Conservation (phyloP, 495 filamentous ascomycete species). For the Daldinia loculata region DNA sequence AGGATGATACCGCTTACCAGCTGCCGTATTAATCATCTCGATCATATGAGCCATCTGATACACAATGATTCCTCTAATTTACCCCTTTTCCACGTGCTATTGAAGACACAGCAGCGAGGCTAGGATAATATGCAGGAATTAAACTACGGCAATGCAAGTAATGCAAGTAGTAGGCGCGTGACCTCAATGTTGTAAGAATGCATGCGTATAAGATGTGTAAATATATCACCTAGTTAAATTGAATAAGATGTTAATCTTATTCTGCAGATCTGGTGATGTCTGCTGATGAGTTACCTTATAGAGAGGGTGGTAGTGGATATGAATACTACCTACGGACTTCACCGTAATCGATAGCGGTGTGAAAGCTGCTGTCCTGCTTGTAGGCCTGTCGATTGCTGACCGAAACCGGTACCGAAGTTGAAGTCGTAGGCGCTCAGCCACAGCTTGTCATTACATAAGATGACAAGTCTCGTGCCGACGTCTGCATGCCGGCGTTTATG, state of each 20-base stretch:
- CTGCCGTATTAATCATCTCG: not conserved
- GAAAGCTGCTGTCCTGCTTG: not conserved
- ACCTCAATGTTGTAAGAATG: not conserved
- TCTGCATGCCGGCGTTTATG: constrained; percentile 20
- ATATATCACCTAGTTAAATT: not conserved
- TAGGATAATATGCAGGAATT: not conserved
- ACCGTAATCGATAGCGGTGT: not conserved
- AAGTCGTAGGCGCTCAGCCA: not conserved
- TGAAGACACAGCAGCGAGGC: not conserved
- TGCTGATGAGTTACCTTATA: constrained; percentile 4
- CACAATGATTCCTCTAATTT: not conserved
- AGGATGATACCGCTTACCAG: not conserved
- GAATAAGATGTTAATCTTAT: not conserved
- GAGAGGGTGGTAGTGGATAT: not conserved
- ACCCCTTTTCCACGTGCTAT: not conserved
- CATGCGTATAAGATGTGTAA: not conserved
- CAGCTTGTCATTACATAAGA: constrained; percentile 9
- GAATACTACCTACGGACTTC: not conserved
- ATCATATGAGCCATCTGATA: not conserved
- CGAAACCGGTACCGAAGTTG: not conserved
- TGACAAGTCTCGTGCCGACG: constrained; percentile 27
- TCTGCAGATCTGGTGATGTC: not conserved
- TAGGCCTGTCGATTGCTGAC: not conserved
- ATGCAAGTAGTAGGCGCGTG: not conserved
- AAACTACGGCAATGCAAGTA: not conserved